Base-by-base conservation (phyloP, 352 stramenopile genomes). In the Globisporangium apiculatum region DNA sequence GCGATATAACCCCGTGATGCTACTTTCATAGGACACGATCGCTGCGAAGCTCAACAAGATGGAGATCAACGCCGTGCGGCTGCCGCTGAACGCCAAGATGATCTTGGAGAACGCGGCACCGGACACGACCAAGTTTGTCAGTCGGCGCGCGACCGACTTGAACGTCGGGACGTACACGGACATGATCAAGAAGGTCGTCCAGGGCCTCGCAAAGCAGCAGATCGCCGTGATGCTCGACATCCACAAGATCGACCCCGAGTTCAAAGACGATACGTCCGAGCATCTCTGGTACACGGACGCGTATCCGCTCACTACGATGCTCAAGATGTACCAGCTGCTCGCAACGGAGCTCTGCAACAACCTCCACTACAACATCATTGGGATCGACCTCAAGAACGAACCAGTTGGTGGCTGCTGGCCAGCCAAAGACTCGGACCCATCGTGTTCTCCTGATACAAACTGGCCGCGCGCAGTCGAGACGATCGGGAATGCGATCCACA, bases 151-250 rank as follows among this genome's bases (percentile, higher is more conserved):
- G 37, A 83, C 79, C 7, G 72, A 87, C 50, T 64, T 93, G 42
- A 85, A 83, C 55, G 80, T 85, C 9, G 78, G 69, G 7, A 73
- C 75, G 45, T 93, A 93, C 67, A 87, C 86, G 35, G 73, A 87
- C 53, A 91, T 93, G 83, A 91, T 93, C 68, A 86, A 87, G 64
- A 83, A 83, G 53, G 69, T 93, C 43, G 75, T 93, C n/a, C 79
- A 91, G 53, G 83, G 79, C 2, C 76, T 93, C 8, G 83, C 79
- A 12, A 87, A 89, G 64, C 62, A 90, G 62, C 76, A 89, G 56
- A 89, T 93, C 59, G 81, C 76, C 6, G 83, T 93, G 58, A 60
- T 93, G 54, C 70, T 93, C 10, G 83, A 93, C 53, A 85, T 93
- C 51, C 83, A 93, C 72, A 91, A 91, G 64, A 87, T 93, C 54